Percentiles rank a stretch among this genome's conserved stretches.
Conservation (phyloP, 2,329 filamentous ascomycete species). For the Botrytis aclada region DNA sequence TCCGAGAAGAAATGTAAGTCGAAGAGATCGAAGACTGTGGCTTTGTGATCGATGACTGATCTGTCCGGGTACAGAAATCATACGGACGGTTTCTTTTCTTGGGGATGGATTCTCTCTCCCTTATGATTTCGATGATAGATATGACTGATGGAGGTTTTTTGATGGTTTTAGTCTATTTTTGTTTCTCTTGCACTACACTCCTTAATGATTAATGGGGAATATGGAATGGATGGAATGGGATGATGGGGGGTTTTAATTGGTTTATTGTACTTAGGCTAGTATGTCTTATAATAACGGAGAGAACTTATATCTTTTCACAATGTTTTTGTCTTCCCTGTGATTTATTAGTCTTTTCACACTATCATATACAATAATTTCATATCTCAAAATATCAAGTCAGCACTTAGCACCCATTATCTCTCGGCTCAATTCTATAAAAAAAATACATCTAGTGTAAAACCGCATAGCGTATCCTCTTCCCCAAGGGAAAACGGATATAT, state of each 20-base stretch:
- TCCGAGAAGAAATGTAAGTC: slow-evolving; percentile 1
- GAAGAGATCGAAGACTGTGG: background rate
- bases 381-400: no score
- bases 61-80: background rate
- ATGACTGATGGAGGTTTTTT: background rate
- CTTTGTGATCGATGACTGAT: background rate
- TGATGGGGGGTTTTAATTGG: background rate
- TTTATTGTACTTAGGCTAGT: background rate
- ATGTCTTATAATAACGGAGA: background rate
- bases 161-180: background rate
- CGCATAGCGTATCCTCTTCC: no score
- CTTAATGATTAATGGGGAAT: background rate
- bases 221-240: background rate
- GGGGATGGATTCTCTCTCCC: background rate
- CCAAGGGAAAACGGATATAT: no score
- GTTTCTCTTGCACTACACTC: background rate
- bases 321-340: background rate
- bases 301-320: background rate
- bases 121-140: background rate
- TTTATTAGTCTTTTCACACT: no score
- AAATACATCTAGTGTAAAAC: no score
- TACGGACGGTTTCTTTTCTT: background rate
- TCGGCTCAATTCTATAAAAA: no score
- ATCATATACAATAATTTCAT: no score
- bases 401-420: no score